Conservation (phyloP, 176 grass and related monocot species). For the Luzula sylvatica region DNA sequence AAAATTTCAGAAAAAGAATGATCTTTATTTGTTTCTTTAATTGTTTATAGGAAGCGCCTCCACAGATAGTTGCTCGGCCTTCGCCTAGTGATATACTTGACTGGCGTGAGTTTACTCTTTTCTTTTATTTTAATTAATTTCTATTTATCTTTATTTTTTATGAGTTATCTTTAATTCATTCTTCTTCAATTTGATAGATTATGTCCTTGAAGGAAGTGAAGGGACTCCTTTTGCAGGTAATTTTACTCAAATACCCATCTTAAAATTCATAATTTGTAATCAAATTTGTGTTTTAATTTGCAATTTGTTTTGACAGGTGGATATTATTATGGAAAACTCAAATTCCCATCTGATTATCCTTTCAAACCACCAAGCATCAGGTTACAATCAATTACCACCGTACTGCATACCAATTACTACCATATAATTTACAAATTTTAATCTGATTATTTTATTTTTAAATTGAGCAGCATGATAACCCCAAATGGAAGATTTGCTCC, state of each 20-base stretch:
- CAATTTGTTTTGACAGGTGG: conserved; percentile 46
- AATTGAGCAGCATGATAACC: conserved; percentile 74
- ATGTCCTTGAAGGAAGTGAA: conserved; percentile 95
- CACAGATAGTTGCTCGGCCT: conserved; percentile 93
- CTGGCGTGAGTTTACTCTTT: conserved; percentile 72
- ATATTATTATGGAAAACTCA: conserved; percentile 97
- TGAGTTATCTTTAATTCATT: conserved; percentile 1
- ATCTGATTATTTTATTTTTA: conserved; percentile 21
- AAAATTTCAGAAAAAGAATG: not conserved
- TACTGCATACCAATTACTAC: not conserved
- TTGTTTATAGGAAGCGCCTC: conserved; percentile 65
- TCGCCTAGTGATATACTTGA: conserved; percentile 90
- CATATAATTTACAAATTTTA: not conserved
- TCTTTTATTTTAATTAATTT: not conserved
- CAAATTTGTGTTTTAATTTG: not conserved
- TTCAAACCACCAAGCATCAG: conserved; percentile 97
- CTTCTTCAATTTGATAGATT: conserved; percentile 53
- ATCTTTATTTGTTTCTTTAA: not conserved
- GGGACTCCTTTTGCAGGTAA: conserved; percentile 94
- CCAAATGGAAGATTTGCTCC: conserved; percentile 90
- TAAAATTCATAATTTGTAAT: too few relatives aligned
- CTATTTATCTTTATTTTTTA: not conserved
- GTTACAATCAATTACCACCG: conserved; percentile 27
- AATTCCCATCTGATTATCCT: conserved; percentile 91
- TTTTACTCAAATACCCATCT: not conserved